phyloP scores from a whole-genome alignment of 257 asterid species.

The Cordia subcordata region DNA sequence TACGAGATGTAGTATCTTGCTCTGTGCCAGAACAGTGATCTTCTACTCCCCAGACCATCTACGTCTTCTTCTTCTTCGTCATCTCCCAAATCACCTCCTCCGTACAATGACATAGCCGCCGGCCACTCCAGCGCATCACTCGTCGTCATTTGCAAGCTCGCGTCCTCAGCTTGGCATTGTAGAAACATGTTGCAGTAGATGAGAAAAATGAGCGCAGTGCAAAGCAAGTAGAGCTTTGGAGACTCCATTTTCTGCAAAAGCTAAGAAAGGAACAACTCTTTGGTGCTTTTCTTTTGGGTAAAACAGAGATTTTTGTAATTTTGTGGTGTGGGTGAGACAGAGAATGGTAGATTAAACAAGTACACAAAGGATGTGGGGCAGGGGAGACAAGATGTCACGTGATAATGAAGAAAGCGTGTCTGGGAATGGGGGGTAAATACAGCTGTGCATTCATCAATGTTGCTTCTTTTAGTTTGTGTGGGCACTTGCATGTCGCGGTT shows the following conservation, averaged over 20 bases:
- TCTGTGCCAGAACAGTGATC: conserved; percentile 64
- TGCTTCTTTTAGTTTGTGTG: background rate
- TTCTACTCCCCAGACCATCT: conserved; percentile 18
- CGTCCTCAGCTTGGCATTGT: conserved; percentile 22
- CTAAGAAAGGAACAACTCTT: background rate
- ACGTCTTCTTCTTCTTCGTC: background rate
- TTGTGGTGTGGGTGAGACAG: background rate
- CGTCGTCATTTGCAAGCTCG: conserved; percentile 18
- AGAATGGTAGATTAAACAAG: too few relatives aligned
- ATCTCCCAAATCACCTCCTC: conserved; percentile 14
- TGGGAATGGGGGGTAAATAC: conserved; percentile 7
- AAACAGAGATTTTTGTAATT: background rate
- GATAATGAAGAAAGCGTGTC: background rate
- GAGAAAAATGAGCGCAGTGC: conserved; percentile 24
- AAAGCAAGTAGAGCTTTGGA: conserved; percentile 13
- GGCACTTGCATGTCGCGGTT: conserved; percentile 4
- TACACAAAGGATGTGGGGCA: too few relatives aligned
- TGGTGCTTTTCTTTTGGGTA: background rate
- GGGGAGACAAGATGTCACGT: conserved; percentile 7
- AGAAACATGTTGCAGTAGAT: background rate
- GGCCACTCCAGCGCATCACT: conserved; percentile 35
- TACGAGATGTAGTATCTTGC: conserved; percentile 63
- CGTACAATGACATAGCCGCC: conserved; percentile 27
- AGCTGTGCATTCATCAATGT: conserved; percentile 13
- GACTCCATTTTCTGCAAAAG: conserved; percentile 25